Base-by-base conservation (phyloP, 2,329 filamentous ascomycete genomes). In the Colletotrichum karsti region DNA sequence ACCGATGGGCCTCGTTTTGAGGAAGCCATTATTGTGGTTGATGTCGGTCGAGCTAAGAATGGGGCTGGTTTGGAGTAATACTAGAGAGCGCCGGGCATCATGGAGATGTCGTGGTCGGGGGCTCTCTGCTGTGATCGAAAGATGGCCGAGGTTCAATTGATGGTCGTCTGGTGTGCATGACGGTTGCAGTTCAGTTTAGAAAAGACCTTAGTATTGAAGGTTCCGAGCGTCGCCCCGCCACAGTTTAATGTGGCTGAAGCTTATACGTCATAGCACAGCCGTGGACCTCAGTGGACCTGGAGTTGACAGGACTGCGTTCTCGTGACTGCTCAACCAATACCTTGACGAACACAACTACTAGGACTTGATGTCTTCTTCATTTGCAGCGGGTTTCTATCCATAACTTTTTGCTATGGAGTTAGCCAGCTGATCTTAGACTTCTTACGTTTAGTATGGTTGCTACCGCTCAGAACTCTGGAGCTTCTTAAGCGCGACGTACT, bases 1-100 rank as follows among this genome's bases (percentile, higher is more conserved):
- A 90, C 88, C 58, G 88, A 89, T n/a, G 87, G 87, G 15, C 86
- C 84, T 74, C 87, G 83, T 76, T 89, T 90, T 58, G 77, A 74
- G 24, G 82, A 80, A 70, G 82, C 77, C 82, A 84, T 84, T 67
- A 55, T 61, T 28, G 66, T 26, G 10, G 41, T 56, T 39, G 39
- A n/a, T 37, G 18, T 24, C 39, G 20, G 30, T 18, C 39, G 26
- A 26, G 26, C 24, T 33, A 44, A 26, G 37, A 7, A 15, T 39
- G 24, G 39, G 13, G 18, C n/a, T 37, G 50, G 54, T 26, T 51
- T 41, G 10, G 3, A 7, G 2, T 24, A 24, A 56, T 20, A 42
- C 26, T 67, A 67, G 42, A 33, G 42, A 50, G 50, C 42, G 53
- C 51, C 24, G 15, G 22, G 51, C 63, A 67, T 57, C 42, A 63